Evolutionary conservation across 2,329 filamentous ascomycete species (phyloP).

Genomic region (Ophiocordyceps camponoti-saundersi): DNA sequence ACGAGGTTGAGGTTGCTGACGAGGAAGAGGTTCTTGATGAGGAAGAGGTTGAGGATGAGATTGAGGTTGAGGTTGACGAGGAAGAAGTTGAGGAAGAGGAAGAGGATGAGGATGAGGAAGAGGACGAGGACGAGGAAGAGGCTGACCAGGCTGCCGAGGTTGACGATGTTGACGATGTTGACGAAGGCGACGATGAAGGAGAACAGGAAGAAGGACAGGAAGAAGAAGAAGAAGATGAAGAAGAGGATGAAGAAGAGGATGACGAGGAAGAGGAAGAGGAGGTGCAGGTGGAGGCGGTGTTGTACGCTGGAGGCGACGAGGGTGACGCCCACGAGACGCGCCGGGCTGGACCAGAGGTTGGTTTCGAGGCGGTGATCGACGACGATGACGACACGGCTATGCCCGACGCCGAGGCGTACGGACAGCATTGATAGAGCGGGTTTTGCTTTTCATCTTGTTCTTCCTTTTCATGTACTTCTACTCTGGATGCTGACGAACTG

Average conservation of each 20-base stretch:
- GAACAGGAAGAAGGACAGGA: too few species aligned
- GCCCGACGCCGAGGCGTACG: background rate
- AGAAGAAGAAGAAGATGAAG: background rate
- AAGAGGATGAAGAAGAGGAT: too few species aligned
- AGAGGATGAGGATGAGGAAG: background rate
- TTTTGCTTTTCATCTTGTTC: background rate
- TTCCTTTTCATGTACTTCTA: background rate
- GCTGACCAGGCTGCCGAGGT: background rate
- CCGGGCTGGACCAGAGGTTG: background rate
- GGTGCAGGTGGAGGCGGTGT: too few species aligned
- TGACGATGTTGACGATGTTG: background rate
- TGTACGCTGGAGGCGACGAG: too few species aligned
- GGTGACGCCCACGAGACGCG: background rate
- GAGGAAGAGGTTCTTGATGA: conserved; percentile 1
- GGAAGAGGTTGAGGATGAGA: conserved; percentile 1
- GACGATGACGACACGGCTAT: background rate
- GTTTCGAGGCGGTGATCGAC: background rate
- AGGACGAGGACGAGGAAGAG: background rate
- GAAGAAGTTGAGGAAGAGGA: background rate
- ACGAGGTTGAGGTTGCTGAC: background rate
- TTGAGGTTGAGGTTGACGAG: background rate
- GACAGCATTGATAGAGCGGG: background rate
- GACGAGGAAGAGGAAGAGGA: too few species aligned
- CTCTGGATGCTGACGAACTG: background rate
- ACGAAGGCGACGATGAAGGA: background rate